phyloP scores from a whole-genome alignment of 2,329 filamentous ascomycete genomes.

The Myriosclerotinia duriaeana region DNA sequence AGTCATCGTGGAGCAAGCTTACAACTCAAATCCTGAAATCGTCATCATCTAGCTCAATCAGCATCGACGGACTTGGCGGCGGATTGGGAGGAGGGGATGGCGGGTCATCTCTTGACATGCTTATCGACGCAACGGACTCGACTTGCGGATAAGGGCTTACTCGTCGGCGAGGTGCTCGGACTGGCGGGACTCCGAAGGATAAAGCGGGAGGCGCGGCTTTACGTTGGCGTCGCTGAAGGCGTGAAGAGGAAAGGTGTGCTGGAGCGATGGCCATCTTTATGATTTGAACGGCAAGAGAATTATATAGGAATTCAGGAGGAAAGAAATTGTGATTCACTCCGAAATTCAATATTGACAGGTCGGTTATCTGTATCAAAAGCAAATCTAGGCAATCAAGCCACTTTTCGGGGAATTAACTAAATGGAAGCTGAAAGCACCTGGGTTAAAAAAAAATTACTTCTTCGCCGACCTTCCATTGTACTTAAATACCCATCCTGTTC shows the following conservation, averaged over 20 bases:
- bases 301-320: background rate
- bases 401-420: conserved; percentile 11
- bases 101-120: conserved; percentile 43
- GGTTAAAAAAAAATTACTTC: background rate
- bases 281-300: background rate
- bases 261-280: conserved; percentile 15
- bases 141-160: background rate
- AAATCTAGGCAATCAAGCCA: conserved; percentile 13
- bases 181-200: background rate
- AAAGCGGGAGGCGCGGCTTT: conserved; percentile 5
- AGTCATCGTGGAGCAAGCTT: background rate
- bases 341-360: background rate
- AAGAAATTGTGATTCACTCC: background rate
- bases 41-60: conserved; percentile 21
- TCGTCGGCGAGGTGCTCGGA: conserved; percentile 9
- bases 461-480: conserved; percentile 2
- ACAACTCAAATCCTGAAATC: conserved; percentile 25
- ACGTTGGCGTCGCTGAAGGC: background rate
- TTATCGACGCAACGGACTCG: conserved; percentile 10
- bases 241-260: conserved; percentile 8
- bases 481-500: conserved; percentile 15
- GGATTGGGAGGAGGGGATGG: conserved; percentile 45
- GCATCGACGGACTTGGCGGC: conserved; percentile 42
- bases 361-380: background rate
- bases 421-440: conserved; percentile 11